Evolutionary conservation across 257 asterid genomes (phyloP).

Genomic region (Phtheirospermum japonicum): DNA sequence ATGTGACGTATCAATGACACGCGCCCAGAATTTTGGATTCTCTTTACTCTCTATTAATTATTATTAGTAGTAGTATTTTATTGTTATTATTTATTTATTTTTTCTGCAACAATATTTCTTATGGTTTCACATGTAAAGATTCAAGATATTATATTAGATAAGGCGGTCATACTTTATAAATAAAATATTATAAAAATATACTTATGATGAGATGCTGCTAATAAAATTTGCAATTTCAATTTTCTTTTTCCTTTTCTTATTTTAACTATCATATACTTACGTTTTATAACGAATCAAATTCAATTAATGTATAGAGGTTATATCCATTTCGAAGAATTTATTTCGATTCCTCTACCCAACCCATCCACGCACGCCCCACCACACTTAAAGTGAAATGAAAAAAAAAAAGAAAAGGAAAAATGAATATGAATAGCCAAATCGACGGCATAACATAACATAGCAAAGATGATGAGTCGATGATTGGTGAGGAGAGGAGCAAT

Average conservation of each 20-base stretch:
- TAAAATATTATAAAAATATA: too few relatives aligned
- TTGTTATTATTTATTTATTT: background rate
- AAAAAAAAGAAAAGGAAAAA: too few relatives aligned
- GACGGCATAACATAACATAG: conserved; percentile 13
- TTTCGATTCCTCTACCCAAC: background rate
- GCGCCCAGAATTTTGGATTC: conserved; percentile 7
- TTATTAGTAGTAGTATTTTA: background rate
- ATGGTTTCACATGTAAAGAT: background rate
- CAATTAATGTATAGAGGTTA: background rate
- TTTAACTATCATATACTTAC: too few relatives aligned
- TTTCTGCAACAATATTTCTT: background rate
- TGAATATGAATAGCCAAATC: background rate
- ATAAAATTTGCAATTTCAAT: too few relatives aligned
- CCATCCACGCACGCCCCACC: background rate
- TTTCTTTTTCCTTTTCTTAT: too few relatives aligned
- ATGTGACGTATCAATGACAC: conserved; percentile 38
- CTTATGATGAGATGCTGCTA: too few relatives aligned
- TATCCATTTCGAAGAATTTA: background rate
- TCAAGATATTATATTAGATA: too few relatives aligned
- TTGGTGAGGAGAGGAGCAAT: conserved; percentile 29
- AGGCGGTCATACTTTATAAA: too few relatives aligned
- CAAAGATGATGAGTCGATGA: conserved; percentile 32
- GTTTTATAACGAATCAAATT: too few relatives aligned
- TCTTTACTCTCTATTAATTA: background rate
- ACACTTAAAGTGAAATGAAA: too few relatives aligned